Conservation (phyloP, 176 grass and related monocot species). For the Oryza meyeriana region DNA sequence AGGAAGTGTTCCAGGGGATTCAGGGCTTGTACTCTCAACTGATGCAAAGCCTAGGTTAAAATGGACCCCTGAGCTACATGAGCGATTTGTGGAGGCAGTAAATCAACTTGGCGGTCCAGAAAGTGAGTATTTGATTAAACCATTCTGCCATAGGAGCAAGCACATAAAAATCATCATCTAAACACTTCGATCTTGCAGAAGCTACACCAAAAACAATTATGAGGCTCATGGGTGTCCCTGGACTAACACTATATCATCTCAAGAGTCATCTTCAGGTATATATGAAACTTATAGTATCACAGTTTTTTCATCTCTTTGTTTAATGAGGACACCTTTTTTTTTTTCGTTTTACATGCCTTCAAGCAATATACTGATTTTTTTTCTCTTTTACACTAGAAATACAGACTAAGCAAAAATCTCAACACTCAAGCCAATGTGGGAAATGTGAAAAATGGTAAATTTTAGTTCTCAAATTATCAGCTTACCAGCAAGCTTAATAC, state of each 20-base stretch:
- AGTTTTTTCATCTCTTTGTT: not conserved
- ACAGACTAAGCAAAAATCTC: conserved; percentile 90
- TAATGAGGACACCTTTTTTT: not conserved
- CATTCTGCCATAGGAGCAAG: conserved; percentile 13
- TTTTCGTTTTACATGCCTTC: conserved; percentile 6
- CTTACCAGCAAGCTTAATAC: conserved; percentile 22
- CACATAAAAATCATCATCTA: conserved; percentile 16
- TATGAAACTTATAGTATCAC: conserved; percentile 23
- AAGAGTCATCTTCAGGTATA: conserved; percentile 98
- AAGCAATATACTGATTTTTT: conserved; percentile 41
- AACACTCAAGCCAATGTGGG: conserved; percentile 58
- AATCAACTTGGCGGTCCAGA: conserved; percentile 93
- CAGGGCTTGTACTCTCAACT: conserved; percentile 90
- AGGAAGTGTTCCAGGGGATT: conserved; percentile 56
- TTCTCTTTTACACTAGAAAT: conserved; percentile 69
- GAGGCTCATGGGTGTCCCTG: conserved; percentile 90
- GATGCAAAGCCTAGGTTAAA: conserved; percentile 99
- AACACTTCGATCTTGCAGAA: conserved; percentile 48
- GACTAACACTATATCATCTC: conserved; percentile 95
- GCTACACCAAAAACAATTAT: conserved; percentile 96
- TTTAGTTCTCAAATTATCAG: not conserved
- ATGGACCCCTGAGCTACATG: conserved; percentile 95
- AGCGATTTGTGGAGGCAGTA: conserved; percentile 77
- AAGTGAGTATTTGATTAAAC: conserved; percentile 65
- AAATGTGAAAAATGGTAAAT: conserved; percentile 68